phyloP scores from a whole-genome alignment of 805 yeast species.

The Saturnispora besseyi region DNA sequence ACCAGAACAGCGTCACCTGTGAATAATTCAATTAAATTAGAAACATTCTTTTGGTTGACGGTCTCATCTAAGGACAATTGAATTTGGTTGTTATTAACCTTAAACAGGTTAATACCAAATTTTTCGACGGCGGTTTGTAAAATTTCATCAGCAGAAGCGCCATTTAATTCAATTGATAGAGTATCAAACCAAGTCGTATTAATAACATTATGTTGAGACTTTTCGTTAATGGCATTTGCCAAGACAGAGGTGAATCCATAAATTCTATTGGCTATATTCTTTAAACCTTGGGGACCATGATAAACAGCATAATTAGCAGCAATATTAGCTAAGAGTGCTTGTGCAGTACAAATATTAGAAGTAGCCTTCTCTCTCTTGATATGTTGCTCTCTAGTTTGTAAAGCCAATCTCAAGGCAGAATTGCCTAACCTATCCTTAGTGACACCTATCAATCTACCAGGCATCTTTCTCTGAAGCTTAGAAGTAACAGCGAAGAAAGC shows the following conservation, averaged over 20 bases:
- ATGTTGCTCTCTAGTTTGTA: conserved; percentile 98
- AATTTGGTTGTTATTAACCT: conserved; percentile 50
- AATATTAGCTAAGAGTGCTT: conserved; percentile 90
- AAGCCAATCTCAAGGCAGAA: conserved; percentile 82
- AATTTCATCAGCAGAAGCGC: conserved; percentile 46
- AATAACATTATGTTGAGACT: conserved; percentile 38
- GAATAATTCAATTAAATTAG: conserved; percentile 50
- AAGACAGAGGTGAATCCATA: conserved; percentile 65
- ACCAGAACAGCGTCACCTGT: conserved; percentile 30
- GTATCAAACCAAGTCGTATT: conserved; percentile 70
- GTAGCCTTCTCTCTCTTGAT: conserved; percentile 97
- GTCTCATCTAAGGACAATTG: conserved; percentile 91
- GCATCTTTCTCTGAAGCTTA: conserved; percentile 80
- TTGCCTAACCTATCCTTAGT: conserved; percentile 87
- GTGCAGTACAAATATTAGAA: conserved; percentile 96
- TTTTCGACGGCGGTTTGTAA: conserved; percentile 47
- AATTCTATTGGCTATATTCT: conserved; percentile 66
- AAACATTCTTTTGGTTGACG: conserved; percentile 53
- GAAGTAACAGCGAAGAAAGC: conserved; percentile 90
- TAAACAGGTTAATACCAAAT: conserved; percentile 69
- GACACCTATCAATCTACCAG: conserved; percentile 92
- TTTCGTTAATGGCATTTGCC: conserved; percentile 44
- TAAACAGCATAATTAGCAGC: conserved; percentile 93
- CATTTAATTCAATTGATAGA: conserved; percentile 50
- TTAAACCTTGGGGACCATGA: conserved; percentile 87